Base-by-base conservation (phyloP, 495 filamentous ascomycete genomes). In the Pseudevernia furfuracea region DNA sequence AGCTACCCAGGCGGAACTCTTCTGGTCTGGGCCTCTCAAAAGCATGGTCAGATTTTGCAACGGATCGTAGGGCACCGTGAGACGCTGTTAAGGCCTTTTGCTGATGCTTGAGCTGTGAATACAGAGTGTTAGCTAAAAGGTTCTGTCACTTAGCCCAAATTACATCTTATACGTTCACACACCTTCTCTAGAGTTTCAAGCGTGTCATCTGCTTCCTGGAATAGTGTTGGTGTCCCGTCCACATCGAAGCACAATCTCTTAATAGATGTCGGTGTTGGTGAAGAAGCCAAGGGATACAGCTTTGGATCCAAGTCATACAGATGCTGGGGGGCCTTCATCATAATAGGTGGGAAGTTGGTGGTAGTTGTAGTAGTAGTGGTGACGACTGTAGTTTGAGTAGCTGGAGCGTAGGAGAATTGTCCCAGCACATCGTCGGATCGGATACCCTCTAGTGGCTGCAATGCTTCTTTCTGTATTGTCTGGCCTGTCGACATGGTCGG, bases 291-390 rank as follows among this genome's bases (percentile, higher is more conserved):
- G 58, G 95, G 95, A 74, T 92, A 99, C 66, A 90, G 81, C 71
- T 96, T 93, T 12, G 89, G 80, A 75, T 97, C 93, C 57, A 96
- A 84, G 57, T 89, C 84, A 49, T 81, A 75, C 21, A 92, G 78
- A 30, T 89, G 84, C 56, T 85, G 84, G 34, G 92, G 89, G 53
- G 89, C 85, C 63, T 84, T 85, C 68, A 97, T 83, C 58, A 89
- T 74, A 17, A 97, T 75, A 23, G 92, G 93, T 19, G 94, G 92
- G 65, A 94, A 93, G 8, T 85, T 86, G 41, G 90, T 87, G 28
- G 94, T 96, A 1, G 93, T 97, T 1, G 91, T 96, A 0, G 92
- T 97, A 0, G 93, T 97, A 0, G 94, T 97, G 7, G 92, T 97
- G 66, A 97, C 86, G 12, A 90, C 84, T 3, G 87, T 90, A 28